Evolutionary conservation across 1,139 yeast genomes (phyloP), one percentile per base, ranked within the genome.

Genomic region (Taiozyma sp.): DNA sequence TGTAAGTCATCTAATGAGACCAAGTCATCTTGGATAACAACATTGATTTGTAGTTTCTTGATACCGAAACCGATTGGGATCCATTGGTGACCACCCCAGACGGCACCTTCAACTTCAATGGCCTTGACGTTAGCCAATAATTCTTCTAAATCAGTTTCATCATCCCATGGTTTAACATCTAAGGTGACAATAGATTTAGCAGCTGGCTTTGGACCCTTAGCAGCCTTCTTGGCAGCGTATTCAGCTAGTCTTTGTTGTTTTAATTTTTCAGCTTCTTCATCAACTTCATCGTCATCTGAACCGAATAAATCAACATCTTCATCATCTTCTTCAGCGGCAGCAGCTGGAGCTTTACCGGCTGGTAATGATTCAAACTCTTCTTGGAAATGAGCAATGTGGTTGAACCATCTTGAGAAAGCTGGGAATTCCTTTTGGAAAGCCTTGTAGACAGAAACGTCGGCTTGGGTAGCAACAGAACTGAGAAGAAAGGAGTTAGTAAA

Each of bases 131-230:
- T 82, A 56, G 85, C 92, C 66, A 89, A 76, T 78, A 93, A 74
- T 75, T 84, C 85, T 55, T 93, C 96, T 74, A 95, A 81, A 73
- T 92, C 85, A 64, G 99, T 93, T 82, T 93, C 98, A 70, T 93
- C 98, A 77, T 93, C 99, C 99, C 99, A 93, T 78, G 97, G 98
- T 87, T 93, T 93, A 66, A 93, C 96, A 68, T 93, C 99, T 69
- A 93, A 71, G 68, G 99, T 93, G 69, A 93, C 96, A 65, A 91
- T 80, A 59, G 98, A 89, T 83, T 93, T 93, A 71, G 99, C 98
- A 75, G 97, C 96, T 69, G 97, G 90, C 83, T 90, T 90, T 69
- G 98, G 90, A 73, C 96, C 96, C 80, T 88, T 88, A 64, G 95
- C 85, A 63, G 96, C 96, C 87, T 93, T 93, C 86, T 88, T 91